phyloP scores from a whole-genome alignment of 2,329 filamentous ascomycete genomes.

The Cordyceps fumosorosea region DNA sequence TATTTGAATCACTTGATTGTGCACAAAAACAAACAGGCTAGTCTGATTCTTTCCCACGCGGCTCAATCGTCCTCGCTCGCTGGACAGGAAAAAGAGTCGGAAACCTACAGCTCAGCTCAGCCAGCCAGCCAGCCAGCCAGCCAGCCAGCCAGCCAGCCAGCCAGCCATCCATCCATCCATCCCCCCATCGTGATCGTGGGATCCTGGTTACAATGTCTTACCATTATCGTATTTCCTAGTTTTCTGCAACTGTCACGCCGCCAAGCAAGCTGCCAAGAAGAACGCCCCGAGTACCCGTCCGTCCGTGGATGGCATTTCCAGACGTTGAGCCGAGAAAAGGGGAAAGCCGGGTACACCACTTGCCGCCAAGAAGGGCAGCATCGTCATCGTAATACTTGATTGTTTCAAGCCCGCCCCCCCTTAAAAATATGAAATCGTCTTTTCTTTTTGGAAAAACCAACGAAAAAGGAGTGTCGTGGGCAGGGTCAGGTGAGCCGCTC shows the following conservation, averaged over 20 bases:
- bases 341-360: no score
- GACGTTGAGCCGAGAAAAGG: no score
- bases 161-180: no score
- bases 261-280: conserved; percentile 3
- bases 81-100: no score
- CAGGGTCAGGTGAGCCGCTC: conserved; percentile 6
- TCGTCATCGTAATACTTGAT: no score
- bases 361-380: no score
- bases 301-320: background rate
- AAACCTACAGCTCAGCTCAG: no score
- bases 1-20: background rate
- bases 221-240: background rate
- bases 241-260: background rate
- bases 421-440: background rate
- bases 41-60: background rate
- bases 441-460: background rate
- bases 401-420: background rate
- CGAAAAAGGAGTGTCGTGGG: background rate
- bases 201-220: background rate
- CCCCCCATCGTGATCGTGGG: no score
- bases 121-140: no score
- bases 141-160: no score
- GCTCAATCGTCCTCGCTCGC: background rate
- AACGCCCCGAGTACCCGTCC: background rate
- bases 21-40: background rate